phyloP scores from a whole-genome alignment of 169 alveolate genomes.

The Plasmodium yoelii region DNA sequence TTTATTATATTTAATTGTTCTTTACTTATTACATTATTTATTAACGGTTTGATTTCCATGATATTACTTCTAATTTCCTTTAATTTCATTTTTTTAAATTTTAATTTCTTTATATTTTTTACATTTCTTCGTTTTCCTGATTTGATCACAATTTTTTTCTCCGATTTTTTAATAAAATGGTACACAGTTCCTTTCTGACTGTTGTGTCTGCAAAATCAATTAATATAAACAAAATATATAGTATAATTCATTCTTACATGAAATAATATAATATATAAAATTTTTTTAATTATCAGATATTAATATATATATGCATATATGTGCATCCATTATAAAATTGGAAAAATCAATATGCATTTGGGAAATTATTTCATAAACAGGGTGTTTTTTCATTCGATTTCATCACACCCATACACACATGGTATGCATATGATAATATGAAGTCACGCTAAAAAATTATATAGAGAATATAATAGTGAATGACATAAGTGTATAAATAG shows the following conservation, averaged over 20 bases:
- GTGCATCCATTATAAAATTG: too few relatives aligned
- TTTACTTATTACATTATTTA: constrained; percentile 23
- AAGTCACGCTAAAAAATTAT: neutral
- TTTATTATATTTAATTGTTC: constrained; percentile 29
- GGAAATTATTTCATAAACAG: too few relatives aligned
- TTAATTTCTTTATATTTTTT: constrained; percentile 7
- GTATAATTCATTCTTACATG: too few relatives aligned
- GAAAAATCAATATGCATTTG: too few relatives aligned
- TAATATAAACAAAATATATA: neutral
- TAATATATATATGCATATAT: too few relatives aligned
- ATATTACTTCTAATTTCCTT: constrained; percentile 6
- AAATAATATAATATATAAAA: too few relatives aligned
- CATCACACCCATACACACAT: neutral
- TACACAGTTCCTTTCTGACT: constrained; percentile 55
- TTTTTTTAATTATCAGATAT: too few relatives aligned
- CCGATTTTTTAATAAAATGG: constrained; percentile 40
- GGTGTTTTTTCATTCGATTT: too few relatives aligned
- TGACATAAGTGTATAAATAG: neutral
- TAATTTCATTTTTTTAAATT: constrained; percentile 19
- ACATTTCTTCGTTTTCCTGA: constrained; percentile 50
- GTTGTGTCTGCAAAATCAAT: constrained; percentile 28
- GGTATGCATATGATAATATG: constrained; percentile 3
- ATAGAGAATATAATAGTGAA: neutral
- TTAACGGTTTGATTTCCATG: constrained; percentile 8
- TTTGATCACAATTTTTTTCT: constrained; percentile 11